Evolutionary conservation across 2,329 filamentous ascomycete species (phyloP), one percentile per base, ranked within the genome.

Genomic region (Ophiognomonia clavigignenti-juglandacearum): DNA sequence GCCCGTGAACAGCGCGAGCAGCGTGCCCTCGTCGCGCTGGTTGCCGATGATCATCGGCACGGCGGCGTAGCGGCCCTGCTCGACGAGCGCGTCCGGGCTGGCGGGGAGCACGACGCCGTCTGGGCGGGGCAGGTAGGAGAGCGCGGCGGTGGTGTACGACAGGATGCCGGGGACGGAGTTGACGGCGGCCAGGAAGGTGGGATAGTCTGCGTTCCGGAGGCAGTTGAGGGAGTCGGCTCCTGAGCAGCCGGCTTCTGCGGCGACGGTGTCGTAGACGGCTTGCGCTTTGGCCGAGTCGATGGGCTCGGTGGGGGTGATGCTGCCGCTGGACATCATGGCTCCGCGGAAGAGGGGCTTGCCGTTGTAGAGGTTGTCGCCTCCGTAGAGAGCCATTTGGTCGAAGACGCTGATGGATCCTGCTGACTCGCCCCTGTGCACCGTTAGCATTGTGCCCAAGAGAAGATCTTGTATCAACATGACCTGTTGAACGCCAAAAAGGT

Each of bases 11-110:
- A 91, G 70, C 6, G 82, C 72, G 59, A 91, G 88, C 2, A 91
- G 63, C 0, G 86, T 88, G 16, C 86, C 86, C 63, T 92, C 86
- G 59, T 92, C 87, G 68, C 91, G 85, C 63, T 89, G 85, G 59
- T 88, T 77, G 35, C 86, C 86, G 34, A 86, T 75, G 53, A 75
- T 75, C 66, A 72, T 69, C 26, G 73, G 72, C 2, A 75, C 72
- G 2, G 68, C 65, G 20, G 72, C 62, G 50, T 73, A 74, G 6
- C 72, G 72, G 13, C 82, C 80, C 0, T 61, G 56, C 3, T 55
- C 47, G 2, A 75, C 66, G 4, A 87, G 67, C 0, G 73, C 47
- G 1, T 90, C 85, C 0, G 85, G 82, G 6, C 79, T 85, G 2
- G 75, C 68, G 0, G 78, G 74, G 8, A 90, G 71, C 5, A 75